phyloP scores from a whole-genome alignment of 108 stramenopile species.

The Parietichytrium sp. region DNA sequence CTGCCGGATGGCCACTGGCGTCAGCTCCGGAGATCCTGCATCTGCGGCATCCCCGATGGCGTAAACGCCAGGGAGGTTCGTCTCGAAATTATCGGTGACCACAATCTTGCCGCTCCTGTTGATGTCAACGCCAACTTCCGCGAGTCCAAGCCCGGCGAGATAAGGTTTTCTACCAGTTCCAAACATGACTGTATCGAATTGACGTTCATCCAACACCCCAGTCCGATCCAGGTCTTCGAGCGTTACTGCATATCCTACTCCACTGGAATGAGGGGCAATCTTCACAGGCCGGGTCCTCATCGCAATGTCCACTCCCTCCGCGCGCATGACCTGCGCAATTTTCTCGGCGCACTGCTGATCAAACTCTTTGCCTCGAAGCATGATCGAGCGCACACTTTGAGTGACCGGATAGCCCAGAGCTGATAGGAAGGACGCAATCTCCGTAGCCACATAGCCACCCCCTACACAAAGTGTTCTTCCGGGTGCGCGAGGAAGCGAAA shows the following conservation, averaged over 20 bases:
- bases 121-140: slow-evolving; percentile 36
- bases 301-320: slow-evolving; percentile 75
- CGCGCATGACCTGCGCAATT: slow-evolving; percentile 77
- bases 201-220: neutral
- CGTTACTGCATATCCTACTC: slow-evolving; percentile 43
- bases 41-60: slow-evolving; percentile 57
- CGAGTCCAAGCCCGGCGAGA: slow-evolving; percentile 43
- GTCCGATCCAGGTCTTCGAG: slow-evolving; percentile 46
- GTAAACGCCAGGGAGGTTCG: slow-evolving; percentile 50
- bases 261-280: slow-evolving; percentile 42
- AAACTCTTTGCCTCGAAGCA: slow-evolving; percentile 62
- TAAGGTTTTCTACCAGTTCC: slow-evolving; percentile 54
- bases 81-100: slow-evolving; percentile 46
- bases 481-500: slow-evolving; percentile 49
- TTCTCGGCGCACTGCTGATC: slow-evolving; percentile 85
- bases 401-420: slow-evolving; percentile 56
- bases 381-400: slow-evolving; percentile 52
- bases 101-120: slow-evolving; percentile 44
- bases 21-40: slow-evolving; percentile 53
- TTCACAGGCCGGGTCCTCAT: neutral
- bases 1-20: slow-evolving; percentile 60
- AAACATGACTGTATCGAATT: slow-evolving; percentile 58
- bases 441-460: slow-evolving; percentile 62
- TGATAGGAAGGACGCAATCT: slow-evolving; percentile 61
- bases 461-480: slow-evolving; percentile 61